Evolutionary conservation across 2,329 filamentous ascomycete genomes (phyloP), one percentile per base, ranked within the genome.

Genomic region (Paramyrothecium roridum): DNA sequence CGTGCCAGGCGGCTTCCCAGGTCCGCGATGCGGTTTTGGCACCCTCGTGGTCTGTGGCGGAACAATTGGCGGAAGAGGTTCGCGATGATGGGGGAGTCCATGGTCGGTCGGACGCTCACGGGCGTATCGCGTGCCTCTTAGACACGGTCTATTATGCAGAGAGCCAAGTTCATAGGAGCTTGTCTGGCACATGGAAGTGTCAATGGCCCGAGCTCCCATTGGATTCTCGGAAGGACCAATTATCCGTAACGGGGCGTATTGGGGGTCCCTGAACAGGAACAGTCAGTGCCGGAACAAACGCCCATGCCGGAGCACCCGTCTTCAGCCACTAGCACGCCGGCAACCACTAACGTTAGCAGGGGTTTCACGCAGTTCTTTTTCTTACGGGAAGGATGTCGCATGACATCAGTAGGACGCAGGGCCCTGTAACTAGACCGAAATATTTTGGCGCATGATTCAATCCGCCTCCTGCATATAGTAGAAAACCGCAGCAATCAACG

Each of bases 61-160:
- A 96, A 96, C 46, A 98, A 84, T 77, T 91, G 90, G 65, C 89
- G 85, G 67, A 97, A 93, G 68, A 96, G 81, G 69, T 88, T 88
- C 50, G 84, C 84, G 61, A 92, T 81, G 59, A 90, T 78, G 56
- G 88, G 88, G 19, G 90, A 93, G 76, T 96, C 92, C 92, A 96
- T 96, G 62, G 61, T 61, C 52, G 48, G 52, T 52, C 19, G 20
- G 16, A 30, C 13, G 23, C 16, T 16, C 37, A 12, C 20, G n/a
- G 45, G 10, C 19, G 10, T 47, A 3, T 17, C 19, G 45, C 45
- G 26, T 30, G 26, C 26, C 4, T 30, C 26, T 30, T n/a, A n/a
- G n/a, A n/a, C 26, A 30, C 26, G 26, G 10, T 30, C 26, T 30
- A 30, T 30, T 30, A 30, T 30, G 26, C 26, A 30, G 26, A 30